Conservation (phyloP, 2,329 filamentous ascomycete species). For the Ophiostoma australiae region DNA sequence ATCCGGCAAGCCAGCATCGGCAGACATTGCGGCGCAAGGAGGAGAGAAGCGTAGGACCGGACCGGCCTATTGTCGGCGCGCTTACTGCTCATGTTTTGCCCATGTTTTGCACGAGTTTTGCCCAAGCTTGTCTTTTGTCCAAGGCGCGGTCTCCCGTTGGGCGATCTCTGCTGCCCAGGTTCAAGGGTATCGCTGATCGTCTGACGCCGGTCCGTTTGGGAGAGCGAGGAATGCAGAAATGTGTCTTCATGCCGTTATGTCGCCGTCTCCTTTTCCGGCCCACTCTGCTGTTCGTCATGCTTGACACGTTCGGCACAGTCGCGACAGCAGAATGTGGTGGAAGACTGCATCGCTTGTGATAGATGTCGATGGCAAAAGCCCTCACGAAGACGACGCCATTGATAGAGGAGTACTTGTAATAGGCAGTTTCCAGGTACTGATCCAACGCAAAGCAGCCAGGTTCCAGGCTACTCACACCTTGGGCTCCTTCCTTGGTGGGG, state of each 20-base stretch:
- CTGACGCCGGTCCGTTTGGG: background rate
- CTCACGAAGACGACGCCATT: background rate
- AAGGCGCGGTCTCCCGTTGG: background rate
- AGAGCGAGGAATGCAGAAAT: background rate
- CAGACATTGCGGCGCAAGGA: too few relatives aligned
- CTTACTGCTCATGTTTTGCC: background rate
- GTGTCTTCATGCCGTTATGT: background rate
- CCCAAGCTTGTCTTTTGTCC: background rate
- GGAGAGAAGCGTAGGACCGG: background rate
- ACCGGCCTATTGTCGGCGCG: background rate
- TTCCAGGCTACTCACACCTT: background rate
- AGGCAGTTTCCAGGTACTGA: conserved; percentile 5
- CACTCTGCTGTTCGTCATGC: background rate
- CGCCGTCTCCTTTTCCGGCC: background rate
- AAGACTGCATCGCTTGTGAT: background rate
- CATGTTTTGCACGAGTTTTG: too few relatives aligned
- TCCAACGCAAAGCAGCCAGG: background rate
- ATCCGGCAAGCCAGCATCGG: background rate
- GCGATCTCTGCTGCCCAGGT: background rate
- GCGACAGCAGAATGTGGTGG: background rate
- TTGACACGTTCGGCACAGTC: too few relatives aligned
- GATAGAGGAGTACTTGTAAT: background rate
- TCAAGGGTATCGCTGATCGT: background rate
- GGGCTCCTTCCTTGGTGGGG: conserved; percentile 11
- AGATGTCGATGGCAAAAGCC: background rate